These are phyloP conservation scores for Aspergillus quadricinctus DNA, from an alignment of 2,329 filamentous ascomycete species.

Conservation along the genomic window DNA sequence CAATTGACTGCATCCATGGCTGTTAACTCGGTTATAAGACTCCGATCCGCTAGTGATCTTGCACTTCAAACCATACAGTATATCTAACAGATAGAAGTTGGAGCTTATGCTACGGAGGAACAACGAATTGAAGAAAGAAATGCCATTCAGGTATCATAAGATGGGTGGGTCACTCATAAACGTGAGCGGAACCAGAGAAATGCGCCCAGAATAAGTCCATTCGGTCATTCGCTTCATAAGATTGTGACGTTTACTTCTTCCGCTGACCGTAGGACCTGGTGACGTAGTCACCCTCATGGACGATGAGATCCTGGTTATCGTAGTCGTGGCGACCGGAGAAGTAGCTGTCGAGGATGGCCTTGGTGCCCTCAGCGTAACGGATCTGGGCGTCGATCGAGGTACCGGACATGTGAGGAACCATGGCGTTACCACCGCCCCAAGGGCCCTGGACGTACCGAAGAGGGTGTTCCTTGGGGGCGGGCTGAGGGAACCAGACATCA, in stretches of 20 bases:
- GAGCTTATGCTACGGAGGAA: no score
- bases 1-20: background rate
- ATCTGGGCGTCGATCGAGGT: slow-evolving; percentile 98
- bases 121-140: background rate
- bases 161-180: background rate
- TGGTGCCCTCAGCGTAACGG: slow-evolving; percentile 81
- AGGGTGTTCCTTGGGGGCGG: slow-evolving; percentile 85
- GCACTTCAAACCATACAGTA: slow-evolving; percentile 1
- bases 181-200: background rate
- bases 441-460: slow-evolving; percentile 91
- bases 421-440: slow-evolving; percentile 96
- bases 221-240: slow-evolving; percentile 11
- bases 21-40: background rate
- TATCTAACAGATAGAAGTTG: no score
- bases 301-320: slow-evolving; percentile 83
- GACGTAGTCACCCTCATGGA: slow-evolving; percentile 83
- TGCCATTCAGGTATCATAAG: slow-evolving; percentile 3
- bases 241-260: slow-evolving; percentile 21
- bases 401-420: slow-evolving; percentile 98
- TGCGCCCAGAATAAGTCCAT: slow-evolving; percentile 8
- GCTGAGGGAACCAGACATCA: slow-evolving; percentile 87
- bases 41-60: background rate
- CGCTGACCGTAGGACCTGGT: slow-evolving; percentile 89
- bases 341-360: slow-evolving; percentile 88
- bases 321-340: slow-evolving; percentile 85